These are phyloP conservation scores for Aspergillus carlsbadensis DNA, from an alignment of 495 filamentous ascomycete species.

Conservation along the genomic window DNA sequence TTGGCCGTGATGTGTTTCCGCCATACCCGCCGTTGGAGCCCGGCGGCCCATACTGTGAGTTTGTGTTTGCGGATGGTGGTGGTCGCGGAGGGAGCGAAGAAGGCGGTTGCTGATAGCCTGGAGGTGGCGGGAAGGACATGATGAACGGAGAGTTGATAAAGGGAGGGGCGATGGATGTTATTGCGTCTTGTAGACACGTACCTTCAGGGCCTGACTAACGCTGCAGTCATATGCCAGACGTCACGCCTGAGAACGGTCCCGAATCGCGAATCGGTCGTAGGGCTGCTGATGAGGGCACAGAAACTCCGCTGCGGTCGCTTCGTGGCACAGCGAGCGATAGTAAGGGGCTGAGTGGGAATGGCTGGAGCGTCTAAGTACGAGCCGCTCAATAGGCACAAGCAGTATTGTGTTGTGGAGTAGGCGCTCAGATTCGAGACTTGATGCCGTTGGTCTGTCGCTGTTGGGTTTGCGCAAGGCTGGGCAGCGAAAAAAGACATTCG, in stretches of 20 bases:
- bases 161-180: slow-evolving; percentile 26
- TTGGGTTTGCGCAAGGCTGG: neutral
- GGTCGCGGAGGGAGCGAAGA: slow-evolving; percentile 83
- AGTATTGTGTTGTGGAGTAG: no score
- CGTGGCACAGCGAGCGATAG: neutral
- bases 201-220: slow-evolving; percentile 53
- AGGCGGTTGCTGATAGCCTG: slow-evolving; percentile 71
- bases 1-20: slow-evolving; percentile 29
- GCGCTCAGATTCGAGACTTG: no score
- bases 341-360: neutral
- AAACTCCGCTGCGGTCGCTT: neutral
- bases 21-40: slow-evolving; percentile 38
- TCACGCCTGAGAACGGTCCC: slow-evolving; percentile 38
- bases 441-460: no score
- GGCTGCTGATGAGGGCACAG: neutral
- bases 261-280: slow-evolving; percentile 9
- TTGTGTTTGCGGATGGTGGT: slow-evolving; percentile 64
- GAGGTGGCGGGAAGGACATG: slow-evolving; percentile 93
- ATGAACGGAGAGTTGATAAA: slow-evolving; percentile 66
- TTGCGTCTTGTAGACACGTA: slow-evolving; percentile 52
- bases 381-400: no score
- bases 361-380: neutral
- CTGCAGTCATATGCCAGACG: slow-evolving; percentile 39
- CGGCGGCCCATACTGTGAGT: slow-evolving; percentile 43
- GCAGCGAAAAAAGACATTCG: slow-evolving; percentile 10